Base-by-base conservation (phyloP, 2,329 filamentous ascomycete genomes). In the Coniosporium uncinatum region DNA sequence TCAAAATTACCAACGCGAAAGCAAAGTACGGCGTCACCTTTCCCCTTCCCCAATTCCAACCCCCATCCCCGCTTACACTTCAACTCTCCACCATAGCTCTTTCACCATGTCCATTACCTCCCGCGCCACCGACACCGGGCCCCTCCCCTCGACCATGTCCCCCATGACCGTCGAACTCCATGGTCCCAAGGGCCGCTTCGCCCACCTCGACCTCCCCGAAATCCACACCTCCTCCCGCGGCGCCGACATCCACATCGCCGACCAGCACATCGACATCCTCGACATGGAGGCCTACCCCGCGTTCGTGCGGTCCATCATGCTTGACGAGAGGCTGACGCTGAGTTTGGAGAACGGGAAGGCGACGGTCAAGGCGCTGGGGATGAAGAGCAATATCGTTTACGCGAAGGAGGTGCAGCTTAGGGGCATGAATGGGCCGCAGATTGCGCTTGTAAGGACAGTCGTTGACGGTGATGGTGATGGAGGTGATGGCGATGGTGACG, bases 381-480 rank as follows among this genome's bases (percentile, higher is more conserved):
- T 44, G 44, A 41, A 36, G 22, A 29, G n/a, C 33, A 44, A 46
- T 14, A 42, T 46, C 34, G 32, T 42, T 13, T 46, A 46, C 44
- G 17, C 22, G n/a, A 46, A 46, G 44, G 27, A 37, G 6, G 39
- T 46, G 14, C 36, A 39, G 14, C 5, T 46, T 5, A 16, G 22
- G 34, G 44, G 44, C 36, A 44, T 46, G 42, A 44, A 46, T 29
- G 44, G 44, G 5, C 42, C 44, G 14, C 37, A 44, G 42, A 42
- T 32, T 5, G 34, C 37, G 21, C 24, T 46, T 29, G 44, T 44
- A 14, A 44, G 39, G 39, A 42, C 39, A 1, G 42, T 33, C 5
- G 8, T 17, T 8, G 16, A 36, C 8, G 33, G 33, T 21, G 33
- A 16, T 16, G 33, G 33, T 17, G 13, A 31, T 16, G 16, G 16